phyloP scores from a whole-genome alignment of 2,329 filamentous ascomycete genomes.

The Phialophora chinensis region DNA sequence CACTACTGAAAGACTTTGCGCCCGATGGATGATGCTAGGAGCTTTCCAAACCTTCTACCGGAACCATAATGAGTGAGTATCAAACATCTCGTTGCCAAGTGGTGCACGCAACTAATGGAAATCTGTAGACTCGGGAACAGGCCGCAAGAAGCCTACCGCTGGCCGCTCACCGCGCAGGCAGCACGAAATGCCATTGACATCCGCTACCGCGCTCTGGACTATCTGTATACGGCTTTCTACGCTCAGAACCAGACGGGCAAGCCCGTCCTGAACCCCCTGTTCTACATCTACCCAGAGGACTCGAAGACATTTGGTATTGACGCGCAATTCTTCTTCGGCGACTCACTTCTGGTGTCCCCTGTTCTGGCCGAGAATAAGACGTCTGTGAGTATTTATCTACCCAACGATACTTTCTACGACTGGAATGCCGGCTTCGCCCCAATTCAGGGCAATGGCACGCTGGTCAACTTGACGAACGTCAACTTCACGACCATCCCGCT shows the following conservation, averaged over 20 bases:
- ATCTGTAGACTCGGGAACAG: constrained; percentile 1
- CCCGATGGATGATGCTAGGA: constrained; percentile 75
- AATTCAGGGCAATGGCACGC: constrained; percentile 55
- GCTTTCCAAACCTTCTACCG: constrained; percentile 79
- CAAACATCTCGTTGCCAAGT: neutral
- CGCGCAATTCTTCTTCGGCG: constrained; percentile 66
- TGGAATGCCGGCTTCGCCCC: constrained; percentile 58
- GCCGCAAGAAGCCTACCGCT: constrained; percentile 74
- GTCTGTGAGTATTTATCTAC: constrained; percentile 62
- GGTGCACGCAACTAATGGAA: neutral
- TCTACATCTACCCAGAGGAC: constrained; percentile 71
- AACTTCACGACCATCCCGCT: constrained; percentile 63
- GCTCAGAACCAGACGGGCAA: constrained; percentile 65
- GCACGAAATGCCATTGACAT: constrained; percentile 72
- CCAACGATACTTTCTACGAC: constrained; percentile 65
- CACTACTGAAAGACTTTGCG: constrained; percentile 71
- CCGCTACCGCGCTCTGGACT: constrained; percentile 78
- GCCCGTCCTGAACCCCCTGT: constrained; percentile 72
- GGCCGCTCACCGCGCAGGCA: constrained; percentile 66
- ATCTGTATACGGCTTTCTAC: constrained; percentile 75
- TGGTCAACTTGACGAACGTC: constrained; percentile 54
- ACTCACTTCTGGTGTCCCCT: constrained; percentile 62
- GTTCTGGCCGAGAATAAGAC: constrained; percentile 60
- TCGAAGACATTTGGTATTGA: constrained; percentile 58
- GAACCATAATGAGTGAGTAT: constrained; percentile 66